These are phyloP conservation scores for Irpex sp. DNA, from an alignment of 1,284 basidiomycete genomes.

Conservation along the genomic window DNA sequence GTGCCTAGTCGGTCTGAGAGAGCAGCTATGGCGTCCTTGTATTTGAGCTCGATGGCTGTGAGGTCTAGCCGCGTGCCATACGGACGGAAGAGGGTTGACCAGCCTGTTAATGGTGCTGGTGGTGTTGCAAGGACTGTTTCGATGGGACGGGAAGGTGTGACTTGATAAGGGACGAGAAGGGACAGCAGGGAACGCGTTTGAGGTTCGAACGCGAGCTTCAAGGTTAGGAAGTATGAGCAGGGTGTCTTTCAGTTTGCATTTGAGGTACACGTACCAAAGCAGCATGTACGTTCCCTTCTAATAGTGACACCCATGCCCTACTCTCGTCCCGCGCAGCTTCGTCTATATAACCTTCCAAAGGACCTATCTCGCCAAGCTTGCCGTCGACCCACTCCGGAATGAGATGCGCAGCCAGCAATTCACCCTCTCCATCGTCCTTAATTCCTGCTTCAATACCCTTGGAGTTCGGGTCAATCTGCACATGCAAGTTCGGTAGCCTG, in stretches of 20 bases:
- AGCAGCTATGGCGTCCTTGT: slow-evolving; percentile 66
- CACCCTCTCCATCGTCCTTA: slow-evolving; percentile 35
- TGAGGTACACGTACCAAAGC: slow-evolving; percentile 45
- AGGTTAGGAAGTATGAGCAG: neutral
- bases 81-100: slow-evolving; percentile 56
- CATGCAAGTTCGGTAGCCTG: slow-evolving; percentile 63
- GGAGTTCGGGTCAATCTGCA: slow-evolving; percentile 22
- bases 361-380: slow-evolving; percentile 37
- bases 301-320: slow-evolving; percentile 71
- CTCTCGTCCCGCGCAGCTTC: slow-evolving; percentile 63
- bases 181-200: slow-evolving; percentile 34
- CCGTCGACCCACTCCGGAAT: slow-evolving; percentile 72
- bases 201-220: slow-evolving; percentile 36
- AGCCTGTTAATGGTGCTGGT: slow-evolving; percentile 64
- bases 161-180: slow-evolving; percentile 32
- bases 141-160: slow-evolving; percentile 22
- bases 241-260: neutral
- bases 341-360: slow-evolving; percentile 64
- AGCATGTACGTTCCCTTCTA: slow-evolving; percentile 72
- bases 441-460: slow-evolving; percentile 12
- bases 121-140: slow-evolving; percentile 54
- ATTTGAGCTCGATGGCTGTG: slow-evolving; percentile 48
- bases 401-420: slow-evolving; percentile 57
- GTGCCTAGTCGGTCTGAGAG: slow-evolving; percentile 69
- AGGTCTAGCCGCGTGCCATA: slow-evolving; percentile 54